These are phyloP conservation scores for Pestalotiopsis sp. DNA, from an alignment of 2,329 filamentous ascomycete species.

Conservation along the genomic window DNA sequence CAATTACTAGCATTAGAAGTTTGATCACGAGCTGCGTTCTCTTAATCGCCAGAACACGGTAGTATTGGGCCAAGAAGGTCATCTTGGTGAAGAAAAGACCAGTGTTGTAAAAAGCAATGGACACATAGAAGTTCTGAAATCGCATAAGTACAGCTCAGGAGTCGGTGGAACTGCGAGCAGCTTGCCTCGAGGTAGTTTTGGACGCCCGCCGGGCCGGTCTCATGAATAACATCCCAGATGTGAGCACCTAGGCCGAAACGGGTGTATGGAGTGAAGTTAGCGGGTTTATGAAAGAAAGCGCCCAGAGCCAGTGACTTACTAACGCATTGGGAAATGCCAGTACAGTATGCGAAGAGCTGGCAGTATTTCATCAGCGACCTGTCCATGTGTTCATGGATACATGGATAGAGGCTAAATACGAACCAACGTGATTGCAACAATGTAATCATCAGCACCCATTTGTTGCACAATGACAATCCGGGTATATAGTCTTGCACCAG, in stretches of 20 bases:
- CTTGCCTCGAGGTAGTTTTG: neutral
- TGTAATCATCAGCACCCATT: neutral
- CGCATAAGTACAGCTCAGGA: neutral
- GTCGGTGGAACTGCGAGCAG: neutral
- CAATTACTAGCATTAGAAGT: conserved; percentile 31
- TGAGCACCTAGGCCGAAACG: conserved; percentile 10
- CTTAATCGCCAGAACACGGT: conserved; percentile 36
- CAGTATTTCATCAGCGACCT: neutral
- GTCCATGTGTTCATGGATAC: neutral
- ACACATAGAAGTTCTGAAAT: conserved; percentile 37
- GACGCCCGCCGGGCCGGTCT: neutral
- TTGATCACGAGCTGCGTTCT: conserved; percentile 32
- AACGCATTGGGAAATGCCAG: neutral
- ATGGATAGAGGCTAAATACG: neutral
- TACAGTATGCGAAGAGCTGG: neutral
- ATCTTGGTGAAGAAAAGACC: conserved; percentile 37
- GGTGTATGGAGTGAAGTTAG: neutral
- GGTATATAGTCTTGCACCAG: neutral
- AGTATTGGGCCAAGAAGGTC: conserved; percentile 40
- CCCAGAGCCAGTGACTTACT: neutral
- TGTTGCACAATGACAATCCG: neutral
- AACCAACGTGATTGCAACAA: neutral
- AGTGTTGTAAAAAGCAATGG: conserved; percentile 38
- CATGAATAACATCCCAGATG: conserved; percentile 1
- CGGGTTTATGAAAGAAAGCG: neutral